Evolutionary conservation across 2,329 filamentous ascomycete genomes (phyloP).

Genomic region (Paraconiothyrium brasiliense): DNA sequence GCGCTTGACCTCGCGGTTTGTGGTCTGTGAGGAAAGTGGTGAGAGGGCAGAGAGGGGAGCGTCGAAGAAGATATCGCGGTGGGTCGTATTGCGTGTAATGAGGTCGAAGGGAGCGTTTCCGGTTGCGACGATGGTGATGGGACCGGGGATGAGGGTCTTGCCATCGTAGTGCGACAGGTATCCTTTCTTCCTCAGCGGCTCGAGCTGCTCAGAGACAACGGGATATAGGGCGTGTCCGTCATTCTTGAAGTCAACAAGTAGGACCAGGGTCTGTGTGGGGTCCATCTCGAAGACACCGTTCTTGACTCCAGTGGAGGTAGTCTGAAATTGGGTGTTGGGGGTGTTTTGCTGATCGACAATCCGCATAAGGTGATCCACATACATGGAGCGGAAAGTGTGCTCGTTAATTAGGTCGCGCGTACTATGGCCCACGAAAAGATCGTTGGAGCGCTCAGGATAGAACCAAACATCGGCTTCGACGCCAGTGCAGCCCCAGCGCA

Average conservation of each 20-base stretch:
- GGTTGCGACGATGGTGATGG: conserved; percentile 64
- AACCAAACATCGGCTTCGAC: conserved; percentile 69
- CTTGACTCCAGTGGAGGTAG: conserved; percentile 27
- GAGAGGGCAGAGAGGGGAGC: conserved; percentile 51
- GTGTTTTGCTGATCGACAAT: conserved; percentile 62
- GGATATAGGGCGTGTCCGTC: conserved; percentile 49
- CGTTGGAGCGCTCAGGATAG: conserved; percentile 55
- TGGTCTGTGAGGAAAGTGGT: background rate
- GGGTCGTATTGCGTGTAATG: conserved; percentile 54
- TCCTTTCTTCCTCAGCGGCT: conserved; percentile 57
- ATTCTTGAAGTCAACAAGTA: conserved; percentile 63
- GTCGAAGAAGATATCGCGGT: conserved; percentile 66
- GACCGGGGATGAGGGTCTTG: conserved; percentile 49
- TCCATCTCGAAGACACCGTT: conserved; percentile 63
- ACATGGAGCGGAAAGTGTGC: conserved; percentile 61
- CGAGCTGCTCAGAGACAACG: conserved; percentile 53
- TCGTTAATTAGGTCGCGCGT: conserved; percentile 56
- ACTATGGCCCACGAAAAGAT: conserved; percentile 66
- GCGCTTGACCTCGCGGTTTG: conserved; percentile 7
- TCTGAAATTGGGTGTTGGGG: conserved; percentile 44
- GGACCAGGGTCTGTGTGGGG: conserved; percentile 59
- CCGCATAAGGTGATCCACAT: conserved; percentile 61
- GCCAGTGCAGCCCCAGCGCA: conserved; percentile 63
- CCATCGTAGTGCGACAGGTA: conserved; percentile 64
- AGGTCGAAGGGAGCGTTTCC: conserved; percentile 62